Base-by-base conservation (phyloP, 805 yeast species). In the Cyberlindnera xylosilytica region DNA sequence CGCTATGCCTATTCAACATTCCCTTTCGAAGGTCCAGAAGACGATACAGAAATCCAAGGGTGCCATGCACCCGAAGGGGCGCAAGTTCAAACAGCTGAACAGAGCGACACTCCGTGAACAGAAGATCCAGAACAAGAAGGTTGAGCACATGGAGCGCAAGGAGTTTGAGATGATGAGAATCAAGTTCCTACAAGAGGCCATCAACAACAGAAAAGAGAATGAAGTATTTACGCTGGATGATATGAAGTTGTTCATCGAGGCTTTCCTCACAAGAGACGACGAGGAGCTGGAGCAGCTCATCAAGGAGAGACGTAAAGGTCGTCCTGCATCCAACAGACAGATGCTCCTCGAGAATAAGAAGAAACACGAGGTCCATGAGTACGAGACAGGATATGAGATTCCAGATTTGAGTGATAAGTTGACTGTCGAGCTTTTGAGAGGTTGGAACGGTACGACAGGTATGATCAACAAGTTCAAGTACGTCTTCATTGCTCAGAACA, bases 31-130 rank as follows among this genome's bases (percentile, higher is more conserved):
- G 54, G 83, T 87, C 27, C 71, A 76, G 50, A 82, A 82, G 64
- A 70, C 73, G 51, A 64, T 81, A 42, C 67, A 76, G 44, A 73
- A 73, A 53, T 68, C 77, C 46, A 77, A 74, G 31, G 78, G 75
- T 34, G 69, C 76, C 29, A 67, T 85, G 52, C 98, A 91, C 60
- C 93, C 95, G 18, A 83, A 82, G 57, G 96, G 97, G 9, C 76
- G 97, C 41, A 91, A 89, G 63, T 84, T 88, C 62, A 83, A 83
- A 63, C 87, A 84, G 60, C 67, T 91, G 39, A 82, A 82, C 42
- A 72, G 93, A 49, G 97, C 97, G n/a, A 79, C 95, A 2, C 65
- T 88, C 34, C 76, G 99, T 62, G 95, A 90, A 49, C 73, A 72
- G 38, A 87, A 85, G 60, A 64, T 91, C 39, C 75, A 71, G 28